A percentile compares a stretch with the other conserved stretches of the same genome.
Evolutionary conservation across 257 asterid genomes (phyloP).

Genomic region (Nicotiana tabacum): DNA sequence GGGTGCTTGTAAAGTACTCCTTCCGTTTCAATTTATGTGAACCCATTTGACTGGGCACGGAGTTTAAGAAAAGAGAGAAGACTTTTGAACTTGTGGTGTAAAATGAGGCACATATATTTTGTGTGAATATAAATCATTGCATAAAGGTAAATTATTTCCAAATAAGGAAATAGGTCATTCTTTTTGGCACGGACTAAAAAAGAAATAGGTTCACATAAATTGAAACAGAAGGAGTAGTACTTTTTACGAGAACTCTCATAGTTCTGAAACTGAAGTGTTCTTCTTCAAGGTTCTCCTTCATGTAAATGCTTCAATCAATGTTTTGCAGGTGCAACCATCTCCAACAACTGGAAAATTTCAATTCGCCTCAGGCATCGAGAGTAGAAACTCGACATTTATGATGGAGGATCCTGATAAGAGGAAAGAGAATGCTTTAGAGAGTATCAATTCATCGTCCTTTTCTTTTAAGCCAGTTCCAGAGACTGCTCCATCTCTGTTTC

Average conservation of each 20-base stretch:
- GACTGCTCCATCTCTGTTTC: constrained; percentile 41
- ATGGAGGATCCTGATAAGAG: constrained; percentile 36
- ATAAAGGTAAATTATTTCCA: too few species aligned
- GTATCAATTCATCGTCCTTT: constrained; percentile 49
- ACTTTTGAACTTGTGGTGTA: too few species aligned
- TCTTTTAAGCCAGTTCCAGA: constrained; percentile 52
- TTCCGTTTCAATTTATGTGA: too few species aligned
- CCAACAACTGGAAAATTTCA: constrained; percentile 78
- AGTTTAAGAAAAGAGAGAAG: too few species aligned
- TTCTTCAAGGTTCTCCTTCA: background rate
- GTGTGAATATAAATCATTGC: too few species aligned
- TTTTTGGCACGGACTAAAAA: too few species aligned
- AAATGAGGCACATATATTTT: too few species aligned
- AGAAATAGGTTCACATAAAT: too few species aligned
- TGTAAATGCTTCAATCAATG: background rate
- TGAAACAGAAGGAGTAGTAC: background rate
- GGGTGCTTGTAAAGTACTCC: background rate
- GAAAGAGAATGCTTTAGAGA: constrained; percentile 46
- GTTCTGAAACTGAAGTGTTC: background rate
- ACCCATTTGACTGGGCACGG: too few species aligned
- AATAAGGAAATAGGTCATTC: too few species aligned
- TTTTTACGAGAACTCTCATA: background rate
- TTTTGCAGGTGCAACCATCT: constrained; percentile 43
- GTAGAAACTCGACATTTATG: constrained; percentile 27
- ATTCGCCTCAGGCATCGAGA: constrained; percentile 28